These are phyloP conservation scores for Fusarium zealandicum DNA, from an alignment of 2,329 filamentous ascomycete species.

Conservation along the genomic window DNA sequence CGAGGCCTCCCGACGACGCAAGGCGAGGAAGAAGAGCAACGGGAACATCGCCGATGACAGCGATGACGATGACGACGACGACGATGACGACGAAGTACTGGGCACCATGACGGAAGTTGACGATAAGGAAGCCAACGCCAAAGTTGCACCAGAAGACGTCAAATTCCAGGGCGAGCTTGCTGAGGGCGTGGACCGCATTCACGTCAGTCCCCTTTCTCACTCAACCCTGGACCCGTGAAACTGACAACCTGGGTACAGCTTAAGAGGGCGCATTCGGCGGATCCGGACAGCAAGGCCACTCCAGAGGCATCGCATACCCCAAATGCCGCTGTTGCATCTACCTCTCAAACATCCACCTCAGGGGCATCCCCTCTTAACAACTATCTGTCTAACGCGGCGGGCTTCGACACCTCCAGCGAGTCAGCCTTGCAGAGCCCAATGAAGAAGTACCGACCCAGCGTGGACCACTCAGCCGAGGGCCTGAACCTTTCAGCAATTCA, in stretches of 20 bases:
- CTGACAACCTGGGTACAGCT: constrained; percentile 59
- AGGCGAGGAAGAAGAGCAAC: constrained; percentile 68
- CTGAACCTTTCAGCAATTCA: constrained; percentile 43
- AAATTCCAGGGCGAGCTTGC: constrained; percentile 77
- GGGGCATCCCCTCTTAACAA: constrained; percentile 26
- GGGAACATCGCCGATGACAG: constrained; percentile 76
- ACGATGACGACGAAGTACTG: constrained; percentile 66
- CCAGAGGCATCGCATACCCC: constrained; percentile 47
- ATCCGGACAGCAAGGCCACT: constrained; percentile 61
- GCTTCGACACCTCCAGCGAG: constrained; percentile 44
- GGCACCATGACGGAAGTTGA: constrained; percentile 71
- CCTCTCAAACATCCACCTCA: constrained; percentile 21
- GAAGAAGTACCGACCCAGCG: constrained; percentile 76
- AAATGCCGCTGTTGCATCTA: constrained; percentile 56
- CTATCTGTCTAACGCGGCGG: constrained; percentile 15
- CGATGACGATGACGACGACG: constrained; percentile 73
- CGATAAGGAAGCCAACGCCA: constrained; percentile 66
- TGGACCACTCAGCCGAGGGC: constrained; percentile 41
- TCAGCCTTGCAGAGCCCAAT: constrained; percentile 71
- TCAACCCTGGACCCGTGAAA: background rate
- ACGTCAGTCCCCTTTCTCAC: constrained; percentile 58
- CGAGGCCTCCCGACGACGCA: constrained; percentile 61
- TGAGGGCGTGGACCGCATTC: constrained; percentile 83
- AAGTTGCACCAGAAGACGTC: constrained; percentile 74
- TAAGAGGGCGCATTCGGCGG: constrained; percentile 80